Evolutionary conservation across 1,284 basidiomycete genomes (phyloP).

Genomic region (Tetrapyrgos nigripes): DNA sequence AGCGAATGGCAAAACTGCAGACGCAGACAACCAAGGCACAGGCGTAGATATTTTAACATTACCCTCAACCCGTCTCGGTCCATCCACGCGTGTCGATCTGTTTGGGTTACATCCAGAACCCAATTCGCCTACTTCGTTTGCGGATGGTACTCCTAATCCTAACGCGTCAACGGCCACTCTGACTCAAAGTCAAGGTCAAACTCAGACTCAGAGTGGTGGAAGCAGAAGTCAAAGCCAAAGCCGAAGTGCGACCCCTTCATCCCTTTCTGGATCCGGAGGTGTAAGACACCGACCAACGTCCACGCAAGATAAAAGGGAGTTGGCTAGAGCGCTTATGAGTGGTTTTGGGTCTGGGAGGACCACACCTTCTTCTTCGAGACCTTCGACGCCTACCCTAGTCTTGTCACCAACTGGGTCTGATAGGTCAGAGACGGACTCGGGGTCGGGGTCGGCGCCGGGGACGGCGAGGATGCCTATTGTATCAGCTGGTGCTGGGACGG

Average conservation of each 20-base stretch:
- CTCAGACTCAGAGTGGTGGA: too few relatives aligned
- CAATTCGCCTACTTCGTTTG: conserved; percentile 42
- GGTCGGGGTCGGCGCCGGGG: too few relatives aligned
- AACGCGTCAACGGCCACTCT: background rate
- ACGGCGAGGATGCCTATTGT: conserved; percentile 1
- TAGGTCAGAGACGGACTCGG: background rate
- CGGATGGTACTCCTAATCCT: background rate
- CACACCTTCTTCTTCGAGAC: background rate
- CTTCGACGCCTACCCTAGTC: background rate
- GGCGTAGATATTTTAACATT: conserved; percentile 42
- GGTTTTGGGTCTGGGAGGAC: background rate
- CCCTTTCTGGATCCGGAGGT: too few relatives aligned
- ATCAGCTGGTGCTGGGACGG: background rate
- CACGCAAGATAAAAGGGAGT: background rate
- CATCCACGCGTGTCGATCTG: conserved; percentile 61
- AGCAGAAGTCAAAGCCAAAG: too few relatives aligned
- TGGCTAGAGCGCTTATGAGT: background rate
- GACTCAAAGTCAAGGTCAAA: too few relatives aligned
- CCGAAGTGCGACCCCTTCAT: too few relatives aligned
- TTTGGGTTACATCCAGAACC: conserved; percentile 65
- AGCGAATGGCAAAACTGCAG: background rate
- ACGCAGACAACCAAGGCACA: background rate
- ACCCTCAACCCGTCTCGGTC: conserved; percentile 71
- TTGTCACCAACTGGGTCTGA: too few relatives aligned
- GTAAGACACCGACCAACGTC: background rate